Percentiles rank a stretch among this genome's conserved stretches.
phyloP scores from a whole-genome alignment of 2,329 filamentous ascomycete genomes.

The Fusarium anguioides region DNA sequence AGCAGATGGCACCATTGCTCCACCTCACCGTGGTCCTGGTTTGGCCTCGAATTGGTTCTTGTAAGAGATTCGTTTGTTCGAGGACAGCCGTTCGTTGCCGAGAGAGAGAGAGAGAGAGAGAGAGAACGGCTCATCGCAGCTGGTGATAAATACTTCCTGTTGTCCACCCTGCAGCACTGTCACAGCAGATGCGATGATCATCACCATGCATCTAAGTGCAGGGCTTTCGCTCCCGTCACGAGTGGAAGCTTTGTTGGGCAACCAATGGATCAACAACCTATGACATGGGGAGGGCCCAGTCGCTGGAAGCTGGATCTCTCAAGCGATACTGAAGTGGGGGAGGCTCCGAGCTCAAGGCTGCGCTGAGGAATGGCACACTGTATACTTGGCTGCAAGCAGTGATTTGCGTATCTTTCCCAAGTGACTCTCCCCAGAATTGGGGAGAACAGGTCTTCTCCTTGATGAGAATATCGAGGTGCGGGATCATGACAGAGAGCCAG shows the following conservation, averaged over 20 bases:
- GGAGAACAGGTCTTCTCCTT: not conserved
- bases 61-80: conserved; percentile 24
- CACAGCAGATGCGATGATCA: conserved; percentile 17
- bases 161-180: conserved; percentile 14
- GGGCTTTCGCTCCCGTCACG: not conserved
- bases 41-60: conserved; percentile 34
- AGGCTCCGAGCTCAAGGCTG: conserved; percentile 43
- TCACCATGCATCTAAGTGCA: conserved; percentile 9
- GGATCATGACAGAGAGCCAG: not conserved
- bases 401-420: conserved; percentile 18
- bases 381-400: conserved; percentile 33
- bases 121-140: conserved; percentile 5
- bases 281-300: no score
- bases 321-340: conserved; percentile 26
- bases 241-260: conserved; percentile 14
- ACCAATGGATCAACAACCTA: no score
- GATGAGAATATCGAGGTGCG: not conserved
- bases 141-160: conserved; percentile 11
- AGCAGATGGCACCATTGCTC: conserved; percentile 46
- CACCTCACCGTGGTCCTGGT: conserved; percentile 44
- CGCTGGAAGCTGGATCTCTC: conserved; percentile 24
- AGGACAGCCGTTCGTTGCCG: conserved; percentile 8
- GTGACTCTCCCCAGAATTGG: not conserved
- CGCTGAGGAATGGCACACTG: conserved; percentile 41
- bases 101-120: not conserved